Percentiles rank a stretch among this genome's conserved stretches.
Evolutionary conservation across 768 basidiomycete genomes (phyloP).

Genomic region (Coprinopsis sp.): DNA sequence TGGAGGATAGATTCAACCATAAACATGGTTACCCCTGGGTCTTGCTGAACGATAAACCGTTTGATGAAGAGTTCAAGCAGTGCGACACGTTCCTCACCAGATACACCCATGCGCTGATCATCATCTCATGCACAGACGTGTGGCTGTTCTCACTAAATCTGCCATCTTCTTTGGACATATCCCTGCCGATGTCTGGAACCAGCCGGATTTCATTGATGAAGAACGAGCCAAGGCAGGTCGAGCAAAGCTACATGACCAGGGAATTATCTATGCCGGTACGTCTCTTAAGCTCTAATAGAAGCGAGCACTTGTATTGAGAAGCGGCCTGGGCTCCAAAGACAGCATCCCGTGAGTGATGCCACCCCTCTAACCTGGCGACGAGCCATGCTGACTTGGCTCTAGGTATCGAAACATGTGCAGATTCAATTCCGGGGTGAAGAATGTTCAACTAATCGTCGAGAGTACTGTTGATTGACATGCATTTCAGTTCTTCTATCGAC

Average conservation of each 20-base stretch:
- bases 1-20: slow-evolving; percentile 84
- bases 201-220: slow-evolving; percentile 81
- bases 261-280: slow-evolving; percentile 59
- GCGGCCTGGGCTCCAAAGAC: slow-evolving; percentile 35
- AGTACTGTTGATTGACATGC: background rate
- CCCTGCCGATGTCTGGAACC: slow-evolving; percentile 69
- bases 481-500: slow-evolving; percentile 79
- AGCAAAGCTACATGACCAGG: slow-evolving; percentile 56
- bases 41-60: slow-evolving; percentile 80
- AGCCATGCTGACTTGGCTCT: slow-evolving; percentile 1
- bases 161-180: slow-evolving; percentile 69
- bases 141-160: slow-evolving; percentile 51
- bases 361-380: background rate
- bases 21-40: slow-evolving; percentile 74
- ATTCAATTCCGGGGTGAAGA: slow-evolving; percentile 81
- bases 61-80: slow-evolving; percentile 69
- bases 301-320: slow-evolving; percentile 5
- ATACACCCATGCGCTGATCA: background rate
- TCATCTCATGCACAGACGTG: slow-evolving; percentile 32
- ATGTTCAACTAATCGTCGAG: background rate
- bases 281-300: slow-evolving; percentile 4
- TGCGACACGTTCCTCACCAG: slow-evolving; percentile 22
- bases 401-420: slow-evolving; percentile 96
- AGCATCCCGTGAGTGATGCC: slow-evolving; percentile 61
- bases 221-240: slow-evolving; percentile 54